Evolutionary conservation across 805 yeast genomes (phyloP).

Genomic region (Candida pseudoglaebosa): DNA sequence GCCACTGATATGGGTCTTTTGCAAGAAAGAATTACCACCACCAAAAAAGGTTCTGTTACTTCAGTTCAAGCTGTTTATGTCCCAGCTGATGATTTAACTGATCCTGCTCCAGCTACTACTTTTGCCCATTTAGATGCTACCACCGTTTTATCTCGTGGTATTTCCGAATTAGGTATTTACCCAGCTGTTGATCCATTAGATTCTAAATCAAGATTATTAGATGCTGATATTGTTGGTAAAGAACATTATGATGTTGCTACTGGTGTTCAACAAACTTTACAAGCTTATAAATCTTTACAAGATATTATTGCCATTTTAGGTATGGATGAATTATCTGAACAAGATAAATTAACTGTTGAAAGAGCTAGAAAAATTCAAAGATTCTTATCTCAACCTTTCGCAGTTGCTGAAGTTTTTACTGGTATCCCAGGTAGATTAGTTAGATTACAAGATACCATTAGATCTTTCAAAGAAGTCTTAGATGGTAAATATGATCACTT

Average conservation of each 20-base stretch:
- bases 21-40: slow-evolving; percentile 99
- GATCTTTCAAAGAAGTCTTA: slow-evolving; percentile 93
- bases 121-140: slow-evolving; percentile 99
- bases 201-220: slow-evolving; percentile 98
- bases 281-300: slow-evolving; percentile 99
- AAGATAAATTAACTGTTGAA: slow-evolving; percentile 98
- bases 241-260: slow-evolving; percentile 98
- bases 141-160: slow-evolving; percentile 99
- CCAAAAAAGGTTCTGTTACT: slow-evolving; percentile 99
- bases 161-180: slow-evolving; percentile 99
- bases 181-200: slow-evolving; percentile 99
- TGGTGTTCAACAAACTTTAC: slow-evolving; percentile 95
- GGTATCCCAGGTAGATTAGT: slow-evolving; percentile 99
- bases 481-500: slow-evolving; percentile 98
- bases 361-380: slow-evolving; percentile 99
- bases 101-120: slow-evolving; percentile 99
- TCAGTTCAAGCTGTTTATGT: slow-evolving; percentile 99
- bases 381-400: slow-evolving; percentile 99
- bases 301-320: slow-evolving; percentile 99
- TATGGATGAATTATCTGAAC: slow-evolving; percentile 99
- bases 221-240: slow-evolving; percentile 95
- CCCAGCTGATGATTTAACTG: slow-evolving; percentile 99
- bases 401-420: slow-evolving; percentile 99
- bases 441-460: slow-evolving; percentile 90
- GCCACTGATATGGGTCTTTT: slow-evolving; percentile 99